These are phyloP conservation scores for Tardiomyces depauwii DNA, from an alignment of 1,139 yeast genomes.

Conservation along the genomic window DNA sequence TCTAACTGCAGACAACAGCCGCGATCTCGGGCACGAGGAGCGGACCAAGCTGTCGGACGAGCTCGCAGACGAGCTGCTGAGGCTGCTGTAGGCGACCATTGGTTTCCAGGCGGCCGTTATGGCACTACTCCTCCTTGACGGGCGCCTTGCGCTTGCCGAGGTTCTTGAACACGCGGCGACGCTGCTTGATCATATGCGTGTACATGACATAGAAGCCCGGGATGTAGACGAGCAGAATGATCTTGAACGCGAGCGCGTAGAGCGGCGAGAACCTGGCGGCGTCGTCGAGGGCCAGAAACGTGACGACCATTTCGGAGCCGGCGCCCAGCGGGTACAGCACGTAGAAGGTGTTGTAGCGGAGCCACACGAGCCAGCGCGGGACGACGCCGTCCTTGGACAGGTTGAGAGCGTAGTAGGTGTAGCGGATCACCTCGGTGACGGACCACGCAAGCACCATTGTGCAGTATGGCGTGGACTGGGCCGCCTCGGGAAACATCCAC, in stretches of 20 bases:
- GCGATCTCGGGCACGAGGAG: conserved; percentile 14
- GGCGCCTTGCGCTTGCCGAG: conserved; percentile 18
- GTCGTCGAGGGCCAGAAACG: conserved; percentile 53
- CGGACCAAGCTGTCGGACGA: conserved; percentile 17
- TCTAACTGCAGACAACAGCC: conserved; percentile 1
- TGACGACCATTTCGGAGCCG: conserved; percentile 63
- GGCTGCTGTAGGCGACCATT: no score
- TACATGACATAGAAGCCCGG: conserved; percentile 84
- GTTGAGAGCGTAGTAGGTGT: conserved; percentile 68
- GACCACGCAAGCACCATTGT: conserved; percentile 82
- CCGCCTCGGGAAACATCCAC: conserved; percentile 53
- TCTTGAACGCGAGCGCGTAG: conserved; percentile 46
- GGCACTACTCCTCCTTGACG: background rate
- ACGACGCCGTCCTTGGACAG: conserved; percentile 41
- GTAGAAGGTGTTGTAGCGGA: conserved; percentile 75
- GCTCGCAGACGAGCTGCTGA: conserved; percentile 17
- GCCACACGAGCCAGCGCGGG: conserved; percentile 51
- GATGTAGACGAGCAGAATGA: conserved; percentile 51
- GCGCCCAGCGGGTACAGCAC: conserved; percentile 89
- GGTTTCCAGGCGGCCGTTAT: background rate
- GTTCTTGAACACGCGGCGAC: conserved; percentile 29
- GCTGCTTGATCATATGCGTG: conserved; percentile 82
- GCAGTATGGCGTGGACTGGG: conserved; percentile 47
- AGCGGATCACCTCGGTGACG: conserved; percentile 78
- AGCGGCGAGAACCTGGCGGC: conserved; percentile 46